A percentile compares a stretch with the other conserved stretches of the same genome.
Evolutionary conservation across 176 grass and related monocot species (phyloP).

Genomic region (Urochloa ruziziensis): DNA sequence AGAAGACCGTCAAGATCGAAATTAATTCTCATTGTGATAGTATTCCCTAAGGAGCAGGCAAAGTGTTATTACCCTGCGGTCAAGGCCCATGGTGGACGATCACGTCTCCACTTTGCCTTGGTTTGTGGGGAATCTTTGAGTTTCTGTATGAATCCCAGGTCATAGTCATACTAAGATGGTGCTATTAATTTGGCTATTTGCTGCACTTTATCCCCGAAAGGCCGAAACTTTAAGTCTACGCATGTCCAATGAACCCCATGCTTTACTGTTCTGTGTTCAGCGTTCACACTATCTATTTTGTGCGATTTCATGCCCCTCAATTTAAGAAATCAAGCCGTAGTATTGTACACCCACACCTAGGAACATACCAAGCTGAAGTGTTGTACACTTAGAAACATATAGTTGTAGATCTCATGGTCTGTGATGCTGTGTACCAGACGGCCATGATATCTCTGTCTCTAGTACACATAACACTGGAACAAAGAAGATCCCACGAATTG

Average conservation of each 20-base stretch:
- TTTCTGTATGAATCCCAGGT: background rate
- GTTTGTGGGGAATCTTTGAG: constrained; percentile 21
- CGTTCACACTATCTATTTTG: background rate
- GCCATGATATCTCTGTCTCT: constrained; percentile 14
- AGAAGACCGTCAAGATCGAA: constrained; percentile 23
- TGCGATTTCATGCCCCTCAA: background rate
- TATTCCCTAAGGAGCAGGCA: constrained; percentile 32
- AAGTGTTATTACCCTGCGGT: background rate
- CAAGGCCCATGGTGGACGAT: background rate
- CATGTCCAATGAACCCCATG: background rate
- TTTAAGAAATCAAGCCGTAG: background rate
- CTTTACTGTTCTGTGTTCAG: background rate
- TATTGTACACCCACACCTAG: background rate
- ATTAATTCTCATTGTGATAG: constrained; percentile 18
- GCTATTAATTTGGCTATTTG: background rate
- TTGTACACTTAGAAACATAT: background rate
- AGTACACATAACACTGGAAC: background rate
- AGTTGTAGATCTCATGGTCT: background rate
- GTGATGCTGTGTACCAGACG: constrained; percentile 10
- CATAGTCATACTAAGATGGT: background rate
- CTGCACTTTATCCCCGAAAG: background rate
- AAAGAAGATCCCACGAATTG: constrained; percentile 17
- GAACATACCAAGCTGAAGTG: background rate
- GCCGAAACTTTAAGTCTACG: background rate
- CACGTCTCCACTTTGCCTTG: constrained; percentile 12